phyloP scores from a whole-genome alignment of 768 basidiomycete genomes.

The Termitomyces titanicus region DNA sequence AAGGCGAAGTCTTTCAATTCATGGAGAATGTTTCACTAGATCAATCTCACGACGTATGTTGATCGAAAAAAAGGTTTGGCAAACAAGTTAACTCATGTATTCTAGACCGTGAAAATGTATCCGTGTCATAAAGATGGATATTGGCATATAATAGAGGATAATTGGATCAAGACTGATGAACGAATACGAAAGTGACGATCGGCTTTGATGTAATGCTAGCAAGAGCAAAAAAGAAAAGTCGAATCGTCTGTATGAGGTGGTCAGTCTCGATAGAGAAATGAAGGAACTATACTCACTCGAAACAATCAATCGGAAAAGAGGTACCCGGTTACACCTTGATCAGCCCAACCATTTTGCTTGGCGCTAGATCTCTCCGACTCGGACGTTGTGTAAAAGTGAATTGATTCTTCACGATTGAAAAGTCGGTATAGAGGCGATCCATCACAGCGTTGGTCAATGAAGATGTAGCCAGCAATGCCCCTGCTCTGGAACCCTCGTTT shows the following conservation, averaged over 20 bases:
- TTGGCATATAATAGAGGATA: too few species aligned
- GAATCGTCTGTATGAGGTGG: not conserved
- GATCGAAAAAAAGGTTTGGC: too few species aligned
- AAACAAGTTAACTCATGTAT: too few species aligned
- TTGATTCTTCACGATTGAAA: conserved; percentile 6
- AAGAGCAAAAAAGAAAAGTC: too few species aligned
- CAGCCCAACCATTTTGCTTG: conserved; percentile 4
- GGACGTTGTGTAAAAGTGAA: conserved; percentile 10
- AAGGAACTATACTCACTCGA: not conserved
- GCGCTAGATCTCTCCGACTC: conserved; percentile 5
- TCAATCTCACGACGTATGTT: too few species aligned
- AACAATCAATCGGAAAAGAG: conserved; percentile 2
- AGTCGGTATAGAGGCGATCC: conserved; percentile 11
- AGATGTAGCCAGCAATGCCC: conserved; percentile 8
- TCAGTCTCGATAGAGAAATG: not conserved
- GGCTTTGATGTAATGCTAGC: too few species aligned
- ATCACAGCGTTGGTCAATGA: conserved; percentile 4
- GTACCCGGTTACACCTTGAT: conserved; percentile 11
- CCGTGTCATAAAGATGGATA: too few species aligned
- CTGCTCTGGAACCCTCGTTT: conserved; percentile 3
- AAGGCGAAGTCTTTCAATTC: not conserved
- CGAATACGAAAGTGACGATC: too few species aligned
- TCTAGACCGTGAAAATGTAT: too few species aligned
- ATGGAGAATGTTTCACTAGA: too few species aligned
- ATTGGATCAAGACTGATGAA: too few species aligned